Conservation (phyloP, 441 rosid genomes). For the Pelargonium australe region DNA sequence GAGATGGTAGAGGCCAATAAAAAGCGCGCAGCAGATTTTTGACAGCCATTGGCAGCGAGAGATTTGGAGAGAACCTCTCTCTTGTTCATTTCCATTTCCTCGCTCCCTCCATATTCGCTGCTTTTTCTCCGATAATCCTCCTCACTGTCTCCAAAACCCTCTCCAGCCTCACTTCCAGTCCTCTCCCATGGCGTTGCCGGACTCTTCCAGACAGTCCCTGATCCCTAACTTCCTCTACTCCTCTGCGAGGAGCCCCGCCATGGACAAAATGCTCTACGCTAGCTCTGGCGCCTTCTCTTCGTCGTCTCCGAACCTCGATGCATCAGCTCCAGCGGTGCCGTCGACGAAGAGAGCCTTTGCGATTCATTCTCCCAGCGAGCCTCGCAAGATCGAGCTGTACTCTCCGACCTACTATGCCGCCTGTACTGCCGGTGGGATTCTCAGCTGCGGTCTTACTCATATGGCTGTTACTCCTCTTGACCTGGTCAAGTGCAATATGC, state of each 20-base stretch:
- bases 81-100: not conserved
- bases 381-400: conserved; percentile 78
- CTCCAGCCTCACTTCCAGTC: not conserved
- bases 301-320: conserved; percentile 16
- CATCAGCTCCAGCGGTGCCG: conserved; percentile 19
- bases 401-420: conserved; percentile 94
- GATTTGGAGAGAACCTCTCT: not conserved
- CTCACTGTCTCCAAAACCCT: too few relatives aligned
- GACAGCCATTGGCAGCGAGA: not conserved
- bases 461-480: conserved; percentile 95
- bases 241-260: conserved; percentile 28
- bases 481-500: conserved; percentile 99
- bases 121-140: too few relatives aligned
- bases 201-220: conserved; percentile 46
- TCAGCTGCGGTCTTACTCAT: conserved; percentile 97
- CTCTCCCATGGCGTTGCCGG: conserved; percentile 37
- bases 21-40: not conserved
- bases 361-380: conserved; percentile 70
- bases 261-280: conserved; percentile 32
- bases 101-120: not conserved
- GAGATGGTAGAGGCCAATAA: not conserved
- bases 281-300: conserved; percentile 25
- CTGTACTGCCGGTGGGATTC: conserved; percentile 80
- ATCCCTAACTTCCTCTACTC: conserved; percentile 80
- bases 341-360: conserved; percentile 32